Percentiles rank a stretch among this genome's conserved stretches.
Evolutionary conservation across 2,329 filamentous ascomycete species (phyloP).

Genomic region (Calonectria henricotiae): DNA sequence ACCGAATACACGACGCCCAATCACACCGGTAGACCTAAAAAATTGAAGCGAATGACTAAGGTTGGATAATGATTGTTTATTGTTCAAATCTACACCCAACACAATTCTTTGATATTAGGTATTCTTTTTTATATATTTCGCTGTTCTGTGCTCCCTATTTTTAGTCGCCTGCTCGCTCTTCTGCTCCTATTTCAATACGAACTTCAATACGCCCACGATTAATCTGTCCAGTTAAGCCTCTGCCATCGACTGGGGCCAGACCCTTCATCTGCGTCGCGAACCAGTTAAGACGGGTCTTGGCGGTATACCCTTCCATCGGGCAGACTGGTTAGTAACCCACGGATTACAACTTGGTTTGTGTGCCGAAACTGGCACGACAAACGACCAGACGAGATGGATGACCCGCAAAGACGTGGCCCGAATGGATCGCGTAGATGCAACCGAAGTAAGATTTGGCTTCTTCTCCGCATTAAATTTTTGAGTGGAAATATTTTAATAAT

Average conservation of each 20-base stretch:
- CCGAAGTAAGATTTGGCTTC: not conserved
- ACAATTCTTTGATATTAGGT: not conserved
- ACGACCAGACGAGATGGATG: constrained; percentile 6
- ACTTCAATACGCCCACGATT: not conserved
- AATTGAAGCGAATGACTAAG: not conserved
- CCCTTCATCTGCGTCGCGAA: not conserved
- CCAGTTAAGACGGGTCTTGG: not conserved
- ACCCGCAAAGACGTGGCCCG: not conserved
- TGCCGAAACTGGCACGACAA: not conserved
- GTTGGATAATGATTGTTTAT: not conserved
- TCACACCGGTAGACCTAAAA: not conserved
- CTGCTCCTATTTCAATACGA: constrained; percentile 5
- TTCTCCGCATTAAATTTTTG: not conserved
- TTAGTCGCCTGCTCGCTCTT: not conserved
- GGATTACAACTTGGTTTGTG: not conserved
- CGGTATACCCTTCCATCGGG: constrained; percentile 3
- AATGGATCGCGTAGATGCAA: not conserved
- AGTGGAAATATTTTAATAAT: too few relatives aligned
- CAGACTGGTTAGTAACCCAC: not conserved
- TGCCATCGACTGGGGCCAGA: not conserved
- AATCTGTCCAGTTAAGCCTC: constrained; percentile 11
- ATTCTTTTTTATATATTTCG: not conserved
- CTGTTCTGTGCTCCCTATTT: not conserved
- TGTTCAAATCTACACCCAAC: not conserved
- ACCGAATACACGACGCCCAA: not conserved